Base-by-base conservation (phyloP, 2,329 filamentous ascomycete species). In the Lomentospora prolificans region DNA sequence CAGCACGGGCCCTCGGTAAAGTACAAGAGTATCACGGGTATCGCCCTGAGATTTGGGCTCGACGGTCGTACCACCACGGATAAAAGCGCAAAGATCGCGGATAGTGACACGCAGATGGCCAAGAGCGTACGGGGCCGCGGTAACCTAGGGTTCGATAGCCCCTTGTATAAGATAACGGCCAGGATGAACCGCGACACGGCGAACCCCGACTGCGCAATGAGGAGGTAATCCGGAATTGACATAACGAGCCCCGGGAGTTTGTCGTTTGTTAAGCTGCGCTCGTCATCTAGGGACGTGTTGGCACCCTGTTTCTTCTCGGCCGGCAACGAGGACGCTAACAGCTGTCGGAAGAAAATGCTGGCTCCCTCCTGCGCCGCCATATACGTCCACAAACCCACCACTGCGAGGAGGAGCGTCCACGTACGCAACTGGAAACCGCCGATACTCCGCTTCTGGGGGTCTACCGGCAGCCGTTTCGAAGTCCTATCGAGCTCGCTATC, bases 1-100 rank as follows among this genome's bases (percentile, higher is more conserved):
- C 89, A 95, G 62, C 89, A 81, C 53, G 90, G 89, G 0, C 85
- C 87, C 67, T 92, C 89, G 64, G 88, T 89, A 68, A 95, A 89
- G 61, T 89, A 85, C 60, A 87, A 86, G 27, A 91, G 63, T 39
- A 85, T 75, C 2, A 87, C 72, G 60, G 89, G 84, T n/a, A 81
- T 74, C 24, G 74, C 70, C 24, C 83, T 66, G 0, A 78, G 60
- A 59, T 81, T 75, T 0, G 77, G 70, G 57, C 79, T 71, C 1
- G 60, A 55, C 3, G 72, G 72, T 3, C 66, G 67, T 8, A 82
- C 59, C 2, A 75, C 68, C 30, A 78, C 74, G 3, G 75, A 70
- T 4, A 81, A 62, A 6, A 80, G 64, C 2, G 75, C 71, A 22
- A 55, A 54, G 61, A 89, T 72, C 48, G 87, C 74, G 60, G 87